Evolutionary conservation across 805 yeast genomes (phyloP).

Genomic region (Hanseniaspora vineae): DNA sequence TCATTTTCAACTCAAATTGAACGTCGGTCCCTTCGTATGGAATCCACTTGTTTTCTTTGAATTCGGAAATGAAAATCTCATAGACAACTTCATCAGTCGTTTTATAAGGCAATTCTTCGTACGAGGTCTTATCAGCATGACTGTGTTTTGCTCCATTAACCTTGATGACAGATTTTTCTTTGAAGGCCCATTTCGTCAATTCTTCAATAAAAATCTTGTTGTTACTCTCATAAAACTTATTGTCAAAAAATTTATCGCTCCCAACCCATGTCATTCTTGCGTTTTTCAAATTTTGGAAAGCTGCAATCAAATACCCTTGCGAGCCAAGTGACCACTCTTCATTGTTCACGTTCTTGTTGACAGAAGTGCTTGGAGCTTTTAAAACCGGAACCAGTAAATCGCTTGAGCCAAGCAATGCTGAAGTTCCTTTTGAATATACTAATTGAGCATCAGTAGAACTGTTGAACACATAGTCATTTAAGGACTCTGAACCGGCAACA

Average conservation of each 20-base stretch:
- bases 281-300: constrained; percentile 65
- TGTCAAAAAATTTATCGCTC: constrained; percentile 38
- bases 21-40: constrained; percentile 53
- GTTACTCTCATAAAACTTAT: constrained; percentile 18
- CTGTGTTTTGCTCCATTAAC: constrained; percentile 41
- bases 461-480: constrained; percentile 9
- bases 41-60: constrained; percentile 24
- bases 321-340: constrained; percentile 67
- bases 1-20: constrained; percentile 78
- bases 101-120: constrained; percentile 43
- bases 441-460: constrained; percentile 8
- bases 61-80: constrained; percentile 33
- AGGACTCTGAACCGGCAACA: constrained; percentile 7
- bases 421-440: constrained; percentile 36
- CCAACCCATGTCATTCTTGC: constrained; percentile 80
- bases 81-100: constrained; percentile 60
- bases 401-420: constrained; percentile 59
- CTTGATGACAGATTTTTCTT: constrained; percentile 50
- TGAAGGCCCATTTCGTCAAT: constrained; percentile 60
- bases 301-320: constrained; percentile 65
- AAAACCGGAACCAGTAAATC: constrained; percentile 60
- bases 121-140: constrained; percentile 30
- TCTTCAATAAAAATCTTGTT: constrained; percentile 31
- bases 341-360: constrained; percentile 34
- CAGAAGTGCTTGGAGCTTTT: constrained; percentile 52